Conservation (phyloP, 108 stramenopile species). For the Craspedostauros australis region DNA sequence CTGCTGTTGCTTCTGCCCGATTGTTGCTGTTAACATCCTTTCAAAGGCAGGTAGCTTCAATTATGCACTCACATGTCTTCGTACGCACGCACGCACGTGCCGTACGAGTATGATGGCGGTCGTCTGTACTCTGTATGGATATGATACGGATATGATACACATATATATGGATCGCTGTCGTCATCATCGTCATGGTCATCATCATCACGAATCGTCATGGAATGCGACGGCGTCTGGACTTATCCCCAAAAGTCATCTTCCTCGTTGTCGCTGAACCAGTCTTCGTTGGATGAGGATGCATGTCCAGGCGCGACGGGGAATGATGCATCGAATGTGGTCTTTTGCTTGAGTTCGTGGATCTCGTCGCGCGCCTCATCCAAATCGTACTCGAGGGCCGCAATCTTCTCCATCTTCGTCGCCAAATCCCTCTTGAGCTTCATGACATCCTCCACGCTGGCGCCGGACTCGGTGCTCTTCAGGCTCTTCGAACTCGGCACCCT, state of each 20-base stretch:
- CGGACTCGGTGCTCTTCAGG: slow-evolving; percentile 7
- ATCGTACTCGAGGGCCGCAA: slow-evolving; percentile 18
- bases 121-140: no score
- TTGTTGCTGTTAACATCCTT: no score
- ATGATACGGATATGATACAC: no score
- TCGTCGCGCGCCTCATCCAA: slow-evolving; percentile 20
- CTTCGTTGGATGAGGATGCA: not conserved
- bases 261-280: slow-evolving; percentile 26
- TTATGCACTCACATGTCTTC: no score
- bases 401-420: slow-evolving; percentile 21
- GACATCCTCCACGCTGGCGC: slow-evolving; percentile 11
- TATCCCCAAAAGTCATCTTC: slow-evolving; percentile 24
- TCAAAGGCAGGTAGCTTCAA: no score
- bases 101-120: no score
- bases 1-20: no score
- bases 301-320: slow-evolving; percentile 1
- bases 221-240: no score
- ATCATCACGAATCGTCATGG: no score
- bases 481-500: not conserved
- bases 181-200: no score
- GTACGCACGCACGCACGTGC: no score
- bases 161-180: no score
- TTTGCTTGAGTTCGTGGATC: slow-evolving; percentile 20
- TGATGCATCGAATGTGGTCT: not conserved
- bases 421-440: slow-evolving; percentile 20